These are phyloP conservation scores for Hypholoma sublateritium DNA, from an alignment of 768 basidiomycete genomes.

Conservation along the genomic window DNA sequence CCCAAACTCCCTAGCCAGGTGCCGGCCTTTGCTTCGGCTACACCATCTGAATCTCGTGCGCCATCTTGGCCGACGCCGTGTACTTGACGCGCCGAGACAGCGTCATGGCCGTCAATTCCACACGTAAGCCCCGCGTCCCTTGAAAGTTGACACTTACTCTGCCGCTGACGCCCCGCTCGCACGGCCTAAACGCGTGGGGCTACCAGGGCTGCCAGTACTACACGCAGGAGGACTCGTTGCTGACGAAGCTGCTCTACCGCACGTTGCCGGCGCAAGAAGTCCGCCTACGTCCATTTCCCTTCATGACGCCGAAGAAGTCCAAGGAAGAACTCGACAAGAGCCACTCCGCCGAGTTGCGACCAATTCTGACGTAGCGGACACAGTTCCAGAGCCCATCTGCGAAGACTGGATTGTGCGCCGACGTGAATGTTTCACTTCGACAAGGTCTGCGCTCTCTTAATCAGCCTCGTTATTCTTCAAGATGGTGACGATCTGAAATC, in stretches of 20 bases:
- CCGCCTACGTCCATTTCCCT: constrained; percentile 82
- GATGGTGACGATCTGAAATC: too few species aligned
- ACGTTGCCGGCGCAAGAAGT: constrained; percentile 63
- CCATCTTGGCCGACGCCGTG: constrained; percentile 82
- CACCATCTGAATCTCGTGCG: constrained; percentile 80
- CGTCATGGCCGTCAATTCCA: constrained; percentile 75
- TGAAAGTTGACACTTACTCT: neutral
- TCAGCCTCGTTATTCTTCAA: too few species aligned
- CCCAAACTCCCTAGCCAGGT: constrained; percentile 63
- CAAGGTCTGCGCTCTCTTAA: too few species aligned
- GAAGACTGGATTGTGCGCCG: too few species aligned
- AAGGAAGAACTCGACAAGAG: constrained; percentile 34
- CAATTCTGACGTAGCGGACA: too few species aligned
- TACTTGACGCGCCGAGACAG: constrained; percentile 76
- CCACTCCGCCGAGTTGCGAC: constrained; percentile 26
- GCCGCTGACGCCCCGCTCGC: constrained; percentile 25
- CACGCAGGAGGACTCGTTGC: constrained; percentile 66
- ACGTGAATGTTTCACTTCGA: too few species aligned
- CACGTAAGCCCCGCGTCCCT: constrained; percentile 48
- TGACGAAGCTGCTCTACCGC: constrained; percentile 71
- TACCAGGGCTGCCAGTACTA: constrained; percentile 70
- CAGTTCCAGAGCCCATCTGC: too few species aligned
- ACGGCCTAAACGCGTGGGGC: constrained; percentile 79
- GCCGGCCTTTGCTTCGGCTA: constrained; percentile 81
- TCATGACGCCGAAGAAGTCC: constrained; percentile 61